A percentile compares a stretch with the other conserved stretches of the same genome.
Conservation (phyloP, 2,329 filamentous ascomycete species). For the Byssochlamys sp. region DNA sequence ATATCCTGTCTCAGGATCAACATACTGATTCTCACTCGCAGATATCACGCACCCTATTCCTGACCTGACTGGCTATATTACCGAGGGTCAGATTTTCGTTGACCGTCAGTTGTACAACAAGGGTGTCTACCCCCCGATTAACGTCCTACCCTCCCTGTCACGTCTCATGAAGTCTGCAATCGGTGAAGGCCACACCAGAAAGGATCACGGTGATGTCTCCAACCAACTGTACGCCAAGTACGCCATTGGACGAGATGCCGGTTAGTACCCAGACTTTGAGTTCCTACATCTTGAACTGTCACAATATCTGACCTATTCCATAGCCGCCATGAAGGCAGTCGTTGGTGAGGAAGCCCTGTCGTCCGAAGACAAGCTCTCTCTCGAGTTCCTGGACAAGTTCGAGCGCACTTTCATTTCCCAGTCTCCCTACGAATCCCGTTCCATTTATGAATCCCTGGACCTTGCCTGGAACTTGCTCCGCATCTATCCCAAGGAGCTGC, state of each 20-base stretch:
- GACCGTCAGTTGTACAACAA: constrained; percentile 91
- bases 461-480: constrained; percentile 91
- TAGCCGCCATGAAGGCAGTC: constrained; percentile 94
- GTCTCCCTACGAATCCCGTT: constrained; percentile 81
- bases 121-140: constrained; percentile 96
- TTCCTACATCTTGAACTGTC: background rate
- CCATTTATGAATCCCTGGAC: constrained; percentile 87
- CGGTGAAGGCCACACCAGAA: constrained; percentile 89
- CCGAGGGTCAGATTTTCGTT: constrained; percentile 95
- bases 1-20: background rate
- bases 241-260: constrained; percentile 91
- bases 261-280: constrained; percentile 18
- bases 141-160: constrained; percentile 91
- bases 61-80: constrained; percentile 97
- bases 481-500: constrained; percentile 94
- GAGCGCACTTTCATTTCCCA: constrained; percentile 91
- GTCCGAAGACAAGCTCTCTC: constrained; percentile 88
- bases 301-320: background rate
- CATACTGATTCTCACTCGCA: constrained; percentile 17
- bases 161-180: constrained; percentile 99
- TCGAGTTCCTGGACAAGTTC: constrained; percentile 98
- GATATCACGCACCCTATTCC: constrained; percentile 98
- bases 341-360: constrained; percentile 96
- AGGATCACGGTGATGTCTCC: constrained; percentile 94
- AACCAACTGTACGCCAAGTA: constrained; percentile 99